These are phyloP conservation scores for Candida orba DNA, from an alignment of 805 yeast genomes.

Conservation along the genomic window DNA sequence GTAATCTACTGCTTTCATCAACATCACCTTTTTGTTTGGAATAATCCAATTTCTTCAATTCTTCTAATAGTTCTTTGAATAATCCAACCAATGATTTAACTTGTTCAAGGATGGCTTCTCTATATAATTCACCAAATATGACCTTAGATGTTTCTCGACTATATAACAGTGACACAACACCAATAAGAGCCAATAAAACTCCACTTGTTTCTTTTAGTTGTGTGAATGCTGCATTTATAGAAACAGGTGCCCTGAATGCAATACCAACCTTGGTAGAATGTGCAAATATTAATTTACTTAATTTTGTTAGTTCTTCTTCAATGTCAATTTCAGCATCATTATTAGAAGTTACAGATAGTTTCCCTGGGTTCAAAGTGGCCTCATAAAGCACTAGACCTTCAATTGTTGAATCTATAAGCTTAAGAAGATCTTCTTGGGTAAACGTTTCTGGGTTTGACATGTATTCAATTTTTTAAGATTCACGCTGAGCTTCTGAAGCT, in stretches of 20 bases:
- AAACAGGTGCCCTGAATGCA: conserved; percentile 55
- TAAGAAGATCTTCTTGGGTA: conserved; percentile 16
- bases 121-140: conserved; percentile 26
- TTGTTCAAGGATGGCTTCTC: conserved; percentile 15
- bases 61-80: conserved; percentile 18
- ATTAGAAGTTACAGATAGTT: neutral
- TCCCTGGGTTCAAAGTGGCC: conserved; percentile 3
- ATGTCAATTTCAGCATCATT: conserved; percentile 21
- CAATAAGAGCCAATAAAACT: conserved; percentile 36
- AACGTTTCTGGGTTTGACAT: neutral
- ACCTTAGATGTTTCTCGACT: conserved; percentile 21
- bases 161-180: conserved; percentile 35
- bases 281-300: conserved; percentile 56
- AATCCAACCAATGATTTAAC: conserved; percentile 13
- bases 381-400: conserved; percentile 16
- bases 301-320: conserved; percentile 48
- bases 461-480: too few species aligned
- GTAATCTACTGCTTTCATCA: conserved; percentile 35
- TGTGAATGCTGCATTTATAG: conserved; percentile 39
- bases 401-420: conserved; percentile 13
- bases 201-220: conserved; percentile 42
- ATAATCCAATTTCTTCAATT: conserved; percentile 19
- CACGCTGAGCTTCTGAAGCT: too few species aligned
- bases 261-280: conserved; percentile 74
- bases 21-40: conserved; percentile 12